These are phyloP conservation scores for Amanita rubescens DNA, from an alignment of 768 basidiomycete genomes.

Conservation along the genomic window DNA sequence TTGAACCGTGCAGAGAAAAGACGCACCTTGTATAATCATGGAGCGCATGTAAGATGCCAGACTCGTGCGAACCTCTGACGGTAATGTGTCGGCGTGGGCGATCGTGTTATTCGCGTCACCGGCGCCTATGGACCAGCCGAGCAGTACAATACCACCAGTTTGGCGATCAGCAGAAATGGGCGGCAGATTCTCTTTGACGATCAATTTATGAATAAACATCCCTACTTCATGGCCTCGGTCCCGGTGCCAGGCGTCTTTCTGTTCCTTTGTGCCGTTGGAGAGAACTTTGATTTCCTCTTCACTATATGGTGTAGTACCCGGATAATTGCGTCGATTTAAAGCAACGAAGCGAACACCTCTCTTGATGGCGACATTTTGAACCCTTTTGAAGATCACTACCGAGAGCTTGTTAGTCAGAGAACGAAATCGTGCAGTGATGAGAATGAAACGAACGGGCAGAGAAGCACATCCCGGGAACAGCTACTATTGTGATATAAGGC, in stretches of 20 bases:
- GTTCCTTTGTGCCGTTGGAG: neutral
- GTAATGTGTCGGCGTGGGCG: neutral
- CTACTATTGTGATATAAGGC: slow-evolving; percentile 13
- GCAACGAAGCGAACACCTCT: slow-evolving; percentile 4
- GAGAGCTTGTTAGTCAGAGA: neutral
- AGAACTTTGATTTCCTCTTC: neutral
- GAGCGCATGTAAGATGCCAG: neutral
- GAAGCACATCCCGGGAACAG: slow-evolving; percentile 15
- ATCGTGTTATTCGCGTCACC: neutral
- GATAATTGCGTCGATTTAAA: slow-evolving; percentile 2
- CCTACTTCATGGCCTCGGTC: slow-evolving; percentile 2
- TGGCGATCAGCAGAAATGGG: neutral
- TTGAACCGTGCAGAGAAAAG: neutral
- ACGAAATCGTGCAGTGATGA: too few species aligned
- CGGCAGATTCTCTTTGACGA: neutral
- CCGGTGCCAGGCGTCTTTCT: neutral
- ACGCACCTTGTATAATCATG: neutral
- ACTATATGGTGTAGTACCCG: neutral
- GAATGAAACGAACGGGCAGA: slow-evolving; percentile 6
- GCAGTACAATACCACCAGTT: neutral
- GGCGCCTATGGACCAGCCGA: slow-evolving; percentile 1
- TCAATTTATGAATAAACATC: neutral
- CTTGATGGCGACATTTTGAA: neutral
- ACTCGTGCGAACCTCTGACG: neutral
- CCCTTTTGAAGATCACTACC: slow-evolving; percentile 1